Evolutionary conservation across 2,329 filamentous ascomycete species (phyloP).

Genomic region (Penicillium sp.): DNA sequence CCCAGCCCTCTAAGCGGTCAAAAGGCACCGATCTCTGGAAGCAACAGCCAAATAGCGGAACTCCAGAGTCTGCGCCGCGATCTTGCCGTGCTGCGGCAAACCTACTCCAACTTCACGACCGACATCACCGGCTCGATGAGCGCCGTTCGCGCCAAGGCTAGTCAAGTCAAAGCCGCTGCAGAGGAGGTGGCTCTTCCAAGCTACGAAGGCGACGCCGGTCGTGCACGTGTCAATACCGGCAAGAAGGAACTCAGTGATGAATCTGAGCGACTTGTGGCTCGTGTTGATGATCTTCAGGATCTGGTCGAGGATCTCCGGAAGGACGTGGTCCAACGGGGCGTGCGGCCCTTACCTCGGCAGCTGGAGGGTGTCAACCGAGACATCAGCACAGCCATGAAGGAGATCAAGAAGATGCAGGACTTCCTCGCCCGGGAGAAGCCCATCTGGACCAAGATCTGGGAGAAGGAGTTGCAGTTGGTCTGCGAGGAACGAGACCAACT

Average conservation of each 20-base stretch:
- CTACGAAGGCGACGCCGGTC: slow-evolving; percentile 71
- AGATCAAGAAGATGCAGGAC: slow-evolving; percentile 90
- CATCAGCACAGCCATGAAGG: slow-evolving; percentile 71
- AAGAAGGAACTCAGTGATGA: slow-evolving; percentile 83
- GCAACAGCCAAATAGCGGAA: slow-evolving; percentile 64
- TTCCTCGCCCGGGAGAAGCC: slow-evolving; percentile 89
- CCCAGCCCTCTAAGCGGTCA: slow-evolving; percentile 24
- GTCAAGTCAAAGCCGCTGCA: slow-evolving; percentile 70
- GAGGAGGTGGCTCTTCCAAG: slow-evolving; percentile 65
- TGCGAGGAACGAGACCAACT: slow-evolving; percentile 93
- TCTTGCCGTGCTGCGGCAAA: slow-evolving; percentile 85
- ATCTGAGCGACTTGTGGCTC: slow-evolving; percentile 81
- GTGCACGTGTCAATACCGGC: slow-evolving; percentile 75
- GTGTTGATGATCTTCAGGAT: slow-evolving; percentile 96
- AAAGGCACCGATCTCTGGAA: slow-evolving; percentile 33
- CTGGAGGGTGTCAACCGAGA: slow-evolving; percentile 86
- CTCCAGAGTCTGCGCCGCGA: slow-evolving; percentile 79
- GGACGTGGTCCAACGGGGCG: slow-evolving; percentile 88
- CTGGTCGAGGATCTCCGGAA: slow-evolving; percentile 94
- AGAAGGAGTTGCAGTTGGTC: slow-evolving; percentile 91
- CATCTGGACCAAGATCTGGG: slow-evolving; percentile 98
- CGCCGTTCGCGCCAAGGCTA: slow-evolving; percentile 72
- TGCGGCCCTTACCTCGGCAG: slow-evolving; percentile 83
- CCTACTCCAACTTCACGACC: slow-evolving; percentile 83
- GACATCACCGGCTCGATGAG: slow-evolving; percentile 87